A percentile compares a stretch with the other conserved stretches of the same genome.
phyloP scores from a whole-genome alignment of 83 land plant genomes.

The Diphasiastrum complanatum region DNA sequence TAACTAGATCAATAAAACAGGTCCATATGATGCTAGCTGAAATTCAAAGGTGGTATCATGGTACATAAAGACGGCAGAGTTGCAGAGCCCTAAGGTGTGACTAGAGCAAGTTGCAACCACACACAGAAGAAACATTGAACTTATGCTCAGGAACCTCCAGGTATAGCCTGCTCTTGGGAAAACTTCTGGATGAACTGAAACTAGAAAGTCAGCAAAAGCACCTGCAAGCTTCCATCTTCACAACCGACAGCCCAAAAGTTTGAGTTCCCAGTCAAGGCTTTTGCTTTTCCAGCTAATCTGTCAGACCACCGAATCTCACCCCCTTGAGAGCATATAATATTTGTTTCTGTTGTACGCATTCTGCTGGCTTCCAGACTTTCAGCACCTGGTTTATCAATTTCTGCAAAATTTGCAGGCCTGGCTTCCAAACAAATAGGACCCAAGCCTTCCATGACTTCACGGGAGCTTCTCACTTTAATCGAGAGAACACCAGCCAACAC shows the following conservation, averaged over 20 bases:
- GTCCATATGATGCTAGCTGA: too few species aligned
- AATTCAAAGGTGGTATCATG: too few species aligned
- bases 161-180: too few species aligned
- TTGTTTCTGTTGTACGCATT: constrained; percentile 50
- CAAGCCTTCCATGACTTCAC: constrained; percentile 46
- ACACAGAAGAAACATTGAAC: too few species aligned
- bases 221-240: constrained; percentile 83
- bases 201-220: too few species aligned
- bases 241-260: constrained; percentile 80
- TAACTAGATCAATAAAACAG: too few species aligned
- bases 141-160: too few species aligned
- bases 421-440: constrained; percentile 74
- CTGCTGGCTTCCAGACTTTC: neutral
- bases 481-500: constrained; percentile 42
- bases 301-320: constrained; percentile 74
- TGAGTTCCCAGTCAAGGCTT: constrained; percentile 68
- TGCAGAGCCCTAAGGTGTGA: too few species aligned
- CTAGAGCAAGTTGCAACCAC: too few species aligned
- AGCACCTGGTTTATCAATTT: neutral
- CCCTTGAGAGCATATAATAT: constrained; percentile 64
- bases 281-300: constrained; percentile 64
- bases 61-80: too few species aligned
- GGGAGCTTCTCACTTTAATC: constrained; percentile 41
- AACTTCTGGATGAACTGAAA: too few species aligned
- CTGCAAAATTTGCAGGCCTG: constrained; percentile 29